Evolutionary conservation across 225 moss, liverwort and hornwort genomes (phyloP), one percentile per base, ranked within the genome.

Genomic region (Marchantia paleacea): DNA sequence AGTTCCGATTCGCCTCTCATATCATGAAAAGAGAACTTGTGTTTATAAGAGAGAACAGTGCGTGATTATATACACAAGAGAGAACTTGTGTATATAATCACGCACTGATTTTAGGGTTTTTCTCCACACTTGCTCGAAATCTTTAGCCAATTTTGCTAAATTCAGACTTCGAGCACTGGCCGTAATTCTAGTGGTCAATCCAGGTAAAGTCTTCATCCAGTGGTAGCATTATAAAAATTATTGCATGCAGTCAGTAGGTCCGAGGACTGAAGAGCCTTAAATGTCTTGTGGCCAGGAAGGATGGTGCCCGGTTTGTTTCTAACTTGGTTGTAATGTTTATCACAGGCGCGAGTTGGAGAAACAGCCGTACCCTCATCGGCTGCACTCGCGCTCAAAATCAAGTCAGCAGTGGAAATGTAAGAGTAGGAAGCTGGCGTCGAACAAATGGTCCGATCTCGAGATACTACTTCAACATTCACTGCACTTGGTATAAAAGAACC

Each of bases 331-430:
- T 66, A 9, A 1, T 49, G 25, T 52, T n/a, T 65, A 65, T 49
- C 55, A 39, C 78, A 78, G 78, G 50, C 78, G 49, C 65, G 78
- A 16, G 48, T 51, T 7, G 65, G 20, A 78, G 47, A 4, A 52
- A 26, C 65, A 26, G 26, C 65, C 24, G 78, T 49, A 12, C 61
- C 61, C 10, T 66, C 66, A 51, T 78, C 78, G 13, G 50, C 78
- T 51, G 25, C 65, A 28, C 50, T 78, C 7, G 78, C 78, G 51
- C 52, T 78, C 19, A 78, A 66, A 52, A 66, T 78, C 78, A 78
- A 78, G 78, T 66, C 78, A 67, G 67, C 67, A 15, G 66, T 78
- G 15, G 78, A 78, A 66, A 3, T 52, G 39, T 18, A 63, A 55
- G 9, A 26, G 25, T 29, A 53, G 9, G 54, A 74, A 26, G 26